Conservation (phyloP, 2,329 filamentous ascomycete species). For the Zymoseptoria tritici region DNA sequence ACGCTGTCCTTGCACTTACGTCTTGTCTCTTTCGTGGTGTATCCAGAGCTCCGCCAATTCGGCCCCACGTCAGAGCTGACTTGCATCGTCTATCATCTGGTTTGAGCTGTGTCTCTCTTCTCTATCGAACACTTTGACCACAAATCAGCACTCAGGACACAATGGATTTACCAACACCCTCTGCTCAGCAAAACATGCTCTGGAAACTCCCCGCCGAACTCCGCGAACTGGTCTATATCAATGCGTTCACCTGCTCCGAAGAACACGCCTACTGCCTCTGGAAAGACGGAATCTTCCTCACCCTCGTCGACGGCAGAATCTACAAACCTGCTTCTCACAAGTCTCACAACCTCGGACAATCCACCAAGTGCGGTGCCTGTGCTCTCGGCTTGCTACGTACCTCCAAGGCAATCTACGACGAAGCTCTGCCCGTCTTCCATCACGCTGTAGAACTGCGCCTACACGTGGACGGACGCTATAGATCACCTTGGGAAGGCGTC, state of each 20-base stretch:
- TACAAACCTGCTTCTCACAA: slow-evolving; percentile 31
- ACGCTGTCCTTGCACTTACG: too few relatives aligned
- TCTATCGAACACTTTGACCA: background rate
- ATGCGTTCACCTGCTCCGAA: slow-evolving; percentile 16
- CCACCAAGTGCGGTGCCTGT: slow-evolving; percentile 7
- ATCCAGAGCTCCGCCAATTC: background rate
- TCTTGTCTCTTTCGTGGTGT: too few relatives aligned
- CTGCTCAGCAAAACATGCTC: background rate
- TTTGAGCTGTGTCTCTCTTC: background rate
- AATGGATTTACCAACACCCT: background rate
- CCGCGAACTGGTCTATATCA: slow-evolving; percentile 26
- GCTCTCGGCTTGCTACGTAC: slow-evolving; percentile 32
- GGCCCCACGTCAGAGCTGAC: background rate
- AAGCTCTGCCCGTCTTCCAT: slow-evolving; percentile 39
- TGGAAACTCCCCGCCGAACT: slow-evolving; percentile 25
- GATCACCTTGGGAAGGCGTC: slow-evolving; percentile 6
- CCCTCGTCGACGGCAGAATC: slow-evolving; percentile 16
- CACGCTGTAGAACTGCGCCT: slow-evolving; percentile 12
- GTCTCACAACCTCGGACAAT: slow-evolving; percentile 6
- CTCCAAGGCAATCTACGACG: slow-evolving; percentile 37
- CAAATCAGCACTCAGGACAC: background rate
- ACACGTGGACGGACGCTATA: slow-evolving; percentile 13
- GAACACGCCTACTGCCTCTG: slow-evolving; percentile 13
- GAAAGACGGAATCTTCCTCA: slow-evolving; percentile 11
- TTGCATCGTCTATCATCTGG: background rate